phyloP scores from a whole-genome alignment of 2,329 filamentous ascomycete genomes.

The Epichloe elymi region DNA sequence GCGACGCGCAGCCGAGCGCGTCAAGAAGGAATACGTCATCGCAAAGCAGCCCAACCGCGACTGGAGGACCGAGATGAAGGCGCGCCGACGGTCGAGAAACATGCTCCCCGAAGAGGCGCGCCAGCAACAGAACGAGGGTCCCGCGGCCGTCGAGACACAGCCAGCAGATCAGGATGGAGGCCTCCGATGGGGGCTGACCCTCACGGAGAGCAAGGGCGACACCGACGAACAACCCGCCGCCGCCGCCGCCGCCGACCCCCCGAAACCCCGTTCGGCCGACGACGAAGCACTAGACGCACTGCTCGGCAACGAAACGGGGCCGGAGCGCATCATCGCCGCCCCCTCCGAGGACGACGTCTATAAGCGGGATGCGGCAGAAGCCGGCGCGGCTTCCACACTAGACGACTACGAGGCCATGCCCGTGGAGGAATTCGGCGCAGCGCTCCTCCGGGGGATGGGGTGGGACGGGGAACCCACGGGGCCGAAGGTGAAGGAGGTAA shows the following conservation, averaged over 20 bases:
- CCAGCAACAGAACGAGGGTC: conserved; percentile 20
- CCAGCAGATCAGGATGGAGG: conserved; percentile 35
- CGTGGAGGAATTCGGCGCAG: conserved; percentile 88
- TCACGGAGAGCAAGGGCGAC: conserved; percentile 31
- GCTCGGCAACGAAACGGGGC: conserved; percentile 37
- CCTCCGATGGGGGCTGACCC: conserved; percentile 41
- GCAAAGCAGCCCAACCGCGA: conserved; percentile 44
- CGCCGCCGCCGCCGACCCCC: not conserved
- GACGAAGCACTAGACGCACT: conserved; percentile 54
- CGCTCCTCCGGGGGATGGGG: conserved; percentile 83
- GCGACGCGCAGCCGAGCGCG: conserved; percentile 15
- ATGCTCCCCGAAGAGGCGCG: conserved; percentile 44
- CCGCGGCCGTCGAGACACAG: conserved; percentile 16
- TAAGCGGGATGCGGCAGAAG: conserved; percentile 52
- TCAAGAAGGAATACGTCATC: conserved; percentile 39
- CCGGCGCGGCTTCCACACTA: conserved; percentile 63
- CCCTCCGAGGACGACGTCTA: conserved; percentile 55
- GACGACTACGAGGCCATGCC: conserved; percentile 82
- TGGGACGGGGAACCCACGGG: conserved; percentile 63
- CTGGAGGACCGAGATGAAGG: conserved; percentile 44
- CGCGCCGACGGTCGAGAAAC: conserved; percentile 36
- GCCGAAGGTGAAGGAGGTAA: conserved; percentile 45
- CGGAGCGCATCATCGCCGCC: conserved; percentile 38
- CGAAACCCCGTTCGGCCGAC: conserved; percentile 18
- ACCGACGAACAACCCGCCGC: conserved; percentile 11